phyloP scores from a whole-genome alignment of 2,329 filamentous ascomycete genomes.

The Epichloe sp. region DNA sequence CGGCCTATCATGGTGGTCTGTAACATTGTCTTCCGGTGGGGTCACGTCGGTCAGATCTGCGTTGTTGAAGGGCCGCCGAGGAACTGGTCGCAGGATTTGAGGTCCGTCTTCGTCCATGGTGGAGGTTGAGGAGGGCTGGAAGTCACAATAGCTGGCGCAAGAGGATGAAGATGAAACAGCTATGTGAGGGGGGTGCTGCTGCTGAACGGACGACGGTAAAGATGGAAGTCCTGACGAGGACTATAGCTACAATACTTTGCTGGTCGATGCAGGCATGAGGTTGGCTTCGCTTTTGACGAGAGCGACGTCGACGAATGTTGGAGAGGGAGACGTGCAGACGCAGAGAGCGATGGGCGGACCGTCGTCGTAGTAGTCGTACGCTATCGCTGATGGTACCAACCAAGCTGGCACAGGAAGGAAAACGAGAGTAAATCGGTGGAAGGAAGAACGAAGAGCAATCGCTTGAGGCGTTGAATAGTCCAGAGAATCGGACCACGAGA shows the following conservation, averaged over 20 bases:
- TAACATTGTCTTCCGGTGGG: constrained; percentile 25
- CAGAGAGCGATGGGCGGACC: neutral
- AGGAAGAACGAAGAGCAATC: neutral
- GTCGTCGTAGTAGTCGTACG: neutral
- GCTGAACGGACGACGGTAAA: neutral
- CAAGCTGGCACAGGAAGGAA: neutral
- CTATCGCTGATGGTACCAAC: neutral
- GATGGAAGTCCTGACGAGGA: no score
- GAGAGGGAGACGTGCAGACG: neutral
- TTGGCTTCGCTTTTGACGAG: no score
- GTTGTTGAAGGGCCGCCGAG: constrained; percentile 59
- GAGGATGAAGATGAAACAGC: neutral
- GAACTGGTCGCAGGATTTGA: constrained; percentile 53
- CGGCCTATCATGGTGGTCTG: constrained; percentile 14
- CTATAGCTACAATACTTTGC: no score
- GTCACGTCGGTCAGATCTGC: constrained; percentile 36
- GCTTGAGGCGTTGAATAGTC: neutral
- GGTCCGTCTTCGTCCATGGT: constrained; percentile 32
- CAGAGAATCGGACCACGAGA: no score
- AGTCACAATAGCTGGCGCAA: neutral
- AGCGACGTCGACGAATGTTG: no score
- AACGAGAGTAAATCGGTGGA: neutral
- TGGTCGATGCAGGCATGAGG: no score
- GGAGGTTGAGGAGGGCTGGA: neutral
- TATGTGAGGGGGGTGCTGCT: neutral